Evolutionary conservation across 495 filamentous ascomycete genomes (phyloP), one percentile per base, ranked within the genome.

Genomic region (Penicillium alfredii): DNA sequence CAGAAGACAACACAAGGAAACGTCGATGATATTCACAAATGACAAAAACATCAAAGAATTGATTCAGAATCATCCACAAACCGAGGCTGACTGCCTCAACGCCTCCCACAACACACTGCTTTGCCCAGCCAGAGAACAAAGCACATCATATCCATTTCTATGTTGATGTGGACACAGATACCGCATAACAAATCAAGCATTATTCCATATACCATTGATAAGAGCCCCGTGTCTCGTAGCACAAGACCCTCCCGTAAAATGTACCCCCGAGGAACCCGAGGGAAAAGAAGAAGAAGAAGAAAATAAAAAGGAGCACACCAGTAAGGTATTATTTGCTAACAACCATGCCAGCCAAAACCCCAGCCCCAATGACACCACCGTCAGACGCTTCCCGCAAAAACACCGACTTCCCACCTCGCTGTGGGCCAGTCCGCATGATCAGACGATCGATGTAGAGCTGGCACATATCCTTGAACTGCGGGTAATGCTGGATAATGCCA

Each of bases 401-500:
- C 4, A 88, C 75, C 18, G 70, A 72, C 36, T 81, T 74, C 4
- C 72, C 73, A 13, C 64, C 60, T 23, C 73, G 61, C 11, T 68
- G 59, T 1, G 66, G 67, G 23, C 75, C 76, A 29, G 78, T 77
- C 16, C 66, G 58, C 44, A 69, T 66, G 30, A 85, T 66, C 3
- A 88, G 71, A 6, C 70, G 64, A 50, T 87, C 78, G 21, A 88
- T 69, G 49, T 77, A 80, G 33, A 56, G 49, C 53, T 86, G 81
- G 40, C 81, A 84, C 47, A 80, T 78, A 19, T 72, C 64, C 30
- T 84, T 70, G 52, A 85, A 88, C 40, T 79, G 64, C 11, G 83
- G 84, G 45, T 87, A 88, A 46, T 84, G 73, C 19, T 80, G 76
- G 32, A 88, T 88, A 42, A 82, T 85, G 12, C 84, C 82, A 6